Evolutionary conservation across 768 basidiomycete species (phyloP).

Genomic region (Tylopilus subfusipes): DNA sequence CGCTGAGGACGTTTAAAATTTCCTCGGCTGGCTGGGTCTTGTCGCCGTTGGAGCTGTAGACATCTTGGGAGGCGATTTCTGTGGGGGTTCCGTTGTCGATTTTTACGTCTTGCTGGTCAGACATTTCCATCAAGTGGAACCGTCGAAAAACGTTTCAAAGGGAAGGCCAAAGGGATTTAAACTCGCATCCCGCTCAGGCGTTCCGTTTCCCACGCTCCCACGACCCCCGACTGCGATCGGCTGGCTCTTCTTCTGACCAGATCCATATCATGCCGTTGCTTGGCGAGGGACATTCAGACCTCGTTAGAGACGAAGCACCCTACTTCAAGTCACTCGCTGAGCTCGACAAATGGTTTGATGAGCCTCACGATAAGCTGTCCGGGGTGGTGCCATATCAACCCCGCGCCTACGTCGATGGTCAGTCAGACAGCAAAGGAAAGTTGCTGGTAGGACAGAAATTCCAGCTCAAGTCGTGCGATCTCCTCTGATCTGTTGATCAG

Average conservation of each 20-base stretch:
- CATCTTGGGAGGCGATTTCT: constrained; percentile 26
- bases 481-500: constrained; percentile 23
- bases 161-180: constrained; percentile 9
- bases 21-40: constrained; percentile 37
- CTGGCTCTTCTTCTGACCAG: not conserved
- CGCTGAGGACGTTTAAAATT: constrained; percentile 35
- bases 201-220: constrained; percentile 32
- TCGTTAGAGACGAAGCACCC: constrained; percentile 29
- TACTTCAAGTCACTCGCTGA: constrained; percentile 57
- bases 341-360: constrained; percentile 53
- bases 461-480: not conserved
- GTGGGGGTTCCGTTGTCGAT: constrained; percentile 25
- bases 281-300: constrained; percentile 21
- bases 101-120: constrained; percentile 34
- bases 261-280: constrained; percentile 25
- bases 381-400: constrained; percentile 42
- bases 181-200: not conserved
- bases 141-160: constrained; percentile 31
- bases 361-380: constrained; percentile 33
- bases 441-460: constrained; percentile 50
- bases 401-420: constrained; percentile 22
- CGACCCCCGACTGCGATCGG: not conserved
- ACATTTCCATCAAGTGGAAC: constrained; percentile 32
- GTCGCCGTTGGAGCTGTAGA: constrained; percentile 26
- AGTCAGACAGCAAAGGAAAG: constrained; percentile 39